Evolutionary conservation across 129 eudicot species (phyloP), one percentile per base, ranked within the genome.

Genomic region (Smallanthus sonchifolius): DNA sequence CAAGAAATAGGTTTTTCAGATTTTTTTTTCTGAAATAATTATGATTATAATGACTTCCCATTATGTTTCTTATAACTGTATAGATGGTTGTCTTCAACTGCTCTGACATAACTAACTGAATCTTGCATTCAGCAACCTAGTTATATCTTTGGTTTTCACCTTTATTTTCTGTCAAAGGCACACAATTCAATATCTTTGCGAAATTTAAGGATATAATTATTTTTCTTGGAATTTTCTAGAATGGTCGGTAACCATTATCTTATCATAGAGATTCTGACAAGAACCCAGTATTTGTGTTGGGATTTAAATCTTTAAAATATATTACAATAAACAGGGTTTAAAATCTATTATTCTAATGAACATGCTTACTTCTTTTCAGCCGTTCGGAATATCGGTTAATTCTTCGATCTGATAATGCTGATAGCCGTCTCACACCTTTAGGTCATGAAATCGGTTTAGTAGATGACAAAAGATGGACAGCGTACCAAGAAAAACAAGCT

Each of bases 391-490:
- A 92, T 52, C 86, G 98, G 42, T 74, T 92, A 71, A 86, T 92
- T 80, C 90, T 92, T 32, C 89, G 98, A 77, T 82, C 96, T 69
- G 98, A 92, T 80, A 92, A 92, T 69, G 98, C 98, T 11, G 98
- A 92, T 20, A 92, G 96, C 82, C 98, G 98, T 39, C 94, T 92
- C 75, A 89, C 98, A 5, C 95, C 96, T 65, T 65, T 94, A 57
- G 98, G 96, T 47, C 96, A 82, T 76, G 98, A 94, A 81, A 90
- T 94, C 52, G 98, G 98, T 74, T 82, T 94, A 76, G 88, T 94
- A 73, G 86, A 86, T 78, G 97, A 90, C 84, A 78, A 76, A 66
- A 85, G 97, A 55, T 94, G 97, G 97, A 78, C 78, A 35, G 28
- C 81, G 2, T 88, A 88, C 81, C 93, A 88, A 72, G 96, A 86